A percentile compares a stretch with the other conserved stretches of the same genome.
These are phyloP conservation scores for Stemphylium lycopersici DNA, from an alignment of 2,329 filamentous ascomycete species.

Conservation along the genomic window DNA sequence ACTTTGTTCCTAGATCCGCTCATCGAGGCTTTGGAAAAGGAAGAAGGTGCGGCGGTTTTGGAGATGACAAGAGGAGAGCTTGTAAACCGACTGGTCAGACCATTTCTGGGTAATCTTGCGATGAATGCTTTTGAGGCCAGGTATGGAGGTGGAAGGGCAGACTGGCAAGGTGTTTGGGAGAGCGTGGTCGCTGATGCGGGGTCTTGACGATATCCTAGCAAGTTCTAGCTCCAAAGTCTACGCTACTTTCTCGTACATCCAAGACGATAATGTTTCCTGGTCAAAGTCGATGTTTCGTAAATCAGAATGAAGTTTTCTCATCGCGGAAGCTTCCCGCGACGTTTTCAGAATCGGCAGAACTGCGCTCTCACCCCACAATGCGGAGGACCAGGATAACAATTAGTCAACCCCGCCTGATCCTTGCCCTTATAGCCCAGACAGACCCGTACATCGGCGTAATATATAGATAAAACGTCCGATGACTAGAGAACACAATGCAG, in stretches of 20 bases:
- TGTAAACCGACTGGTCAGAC: conserved; percentile 77
- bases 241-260: neutral
- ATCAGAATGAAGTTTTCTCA: no score
- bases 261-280: no score
- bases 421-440: no score
- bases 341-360: no score
- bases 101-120: conserved; percentile 90
- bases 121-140: conserved; percentile 93
- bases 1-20: conserved; percentile 53
- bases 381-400: no score
- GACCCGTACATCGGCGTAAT: no score
- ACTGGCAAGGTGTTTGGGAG: conserved; percentile 40
- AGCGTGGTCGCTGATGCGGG: conserved; percentile 41
- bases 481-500: no score
- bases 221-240: neutral
- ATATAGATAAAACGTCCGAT: no score
- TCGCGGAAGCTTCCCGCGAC: no score
- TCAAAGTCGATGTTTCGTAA: no score
- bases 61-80: conserved; percentile 65
- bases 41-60: conserved; percentile 54
- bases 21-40: conserved; percentile 40
- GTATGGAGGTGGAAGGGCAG: conserved; percentile 73
- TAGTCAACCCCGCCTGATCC: no score
- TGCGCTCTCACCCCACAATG: no score
- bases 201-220: conserved; percentile 6